phyloP scores from a whole-genome alignment of 805 yeast species.

The Saturnispora zaruensis region DNA sequence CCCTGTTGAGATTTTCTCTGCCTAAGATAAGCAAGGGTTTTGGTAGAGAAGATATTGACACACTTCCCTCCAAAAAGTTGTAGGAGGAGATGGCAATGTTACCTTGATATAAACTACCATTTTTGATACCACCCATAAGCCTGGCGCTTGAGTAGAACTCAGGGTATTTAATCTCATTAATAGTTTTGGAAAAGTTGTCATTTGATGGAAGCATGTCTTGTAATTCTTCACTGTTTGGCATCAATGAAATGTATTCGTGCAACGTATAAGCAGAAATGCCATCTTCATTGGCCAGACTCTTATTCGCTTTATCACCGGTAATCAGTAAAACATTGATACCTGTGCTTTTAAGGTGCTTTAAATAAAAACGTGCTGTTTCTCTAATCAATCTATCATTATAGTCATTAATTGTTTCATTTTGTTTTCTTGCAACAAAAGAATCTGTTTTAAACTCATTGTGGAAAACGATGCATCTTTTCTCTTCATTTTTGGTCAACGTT shows the following conservation, averaged over 20 bases:
- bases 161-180: slow-evolving; percentile 52
- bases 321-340: slow-evolving; percentile 47
- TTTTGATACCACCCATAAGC: slow-evolving; percentile 82
- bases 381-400: slow-evolving; percentile 89
- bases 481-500: slow-evolving; percentile 62
- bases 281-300: slow-evolving; percentile 45
- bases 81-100: slow-evolving; percentile 70
- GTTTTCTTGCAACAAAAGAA: slow-evolving; percentile 55
- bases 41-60: slow-evolving; percentile 61
- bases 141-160: slow-evolving; percentile 76
- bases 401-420: slow-evolving; percentile 73
- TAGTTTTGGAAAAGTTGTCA: slow-evolving; percentile 31
- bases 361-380: slow-evolving; percentile 62
- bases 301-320: slow-evolving; percentile 71
- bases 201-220: slow-evolving; percentile 65
- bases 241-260: slow-evolving; percentile 57
- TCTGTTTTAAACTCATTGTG: slow-evolving; percentile 83
- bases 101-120: slow-evolving; percentile 85
- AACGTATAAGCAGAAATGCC: slow-evolving; percentile 49
- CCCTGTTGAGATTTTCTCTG: slow-evolving; percentile 75
- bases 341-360: slow-evolving; percentile 45
- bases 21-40: slow-evolving; percentile 81
- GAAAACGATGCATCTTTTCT: slow-evolving; percentile 79
- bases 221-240: slow-evolving; percentile 67
- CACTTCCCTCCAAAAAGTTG: slow-evolving; percentile 81